Evolutionary conservation across 257 asterid genomes (phyloP), one percentile per base, ranked within the genome.

Genomic region (Solanum acaule): DNA sequence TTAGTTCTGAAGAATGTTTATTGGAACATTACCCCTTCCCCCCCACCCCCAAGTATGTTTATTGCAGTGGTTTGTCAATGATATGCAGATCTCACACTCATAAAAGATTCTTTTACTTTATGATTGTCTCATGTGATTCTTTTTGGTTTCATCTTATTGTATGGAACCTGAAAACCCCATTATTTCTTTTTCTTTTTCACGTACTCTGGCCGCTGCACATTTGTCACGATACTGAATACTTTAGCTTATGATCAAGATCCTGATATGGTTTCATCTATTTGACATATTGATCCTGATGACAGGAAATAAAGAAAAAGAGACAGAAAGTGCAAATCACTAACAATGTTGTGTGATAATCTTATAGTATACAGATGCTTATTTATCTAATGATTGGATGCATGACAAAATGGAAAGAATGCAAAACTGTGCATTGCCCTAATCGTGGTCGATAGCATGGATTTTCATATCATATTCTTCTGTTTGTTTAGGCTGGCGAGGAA

Each of bases 401-500:
- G n/a, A 77, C 23, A 77, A 77, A 40, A 40, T 77, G 31, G 63
- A 77, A 37, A 44, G 85, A 27, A 79, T 44, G 27, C 25, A 40
- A 44, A 79, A 79, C 6, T 16, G 16, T 4, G 63, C 59, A 25
- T 14, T 78, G 63, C 27, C 15, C n/a, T n/a, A 44, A 44, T 37
- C 5, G 10, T 10, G 22, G 83, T 75, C 49, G 35, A 0, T 0
- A 75, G 18, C 83, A 75, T 34, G 81, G 29, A 73, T 34, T 73
- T 73, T 20, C 46, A 2, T 73, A 34, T 75, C 49, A 75, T 75
- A 6, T 10, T 35, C 10, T 82, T 22, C 38, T 85, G 35, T 85
- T 35, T 87, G 59, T 87, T n/a, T 88, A 96, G 98, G 98, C 93
- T 31, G 98, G 98, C 86, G 95, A 96, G 78, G 98, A 96, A 91